Evolutionary conservation across 2,329 filamentous ascomycete genomes (phyloP), one percentile per base, ranked within the genome.

Genomic region (Talaromyces sp.): DNA sequence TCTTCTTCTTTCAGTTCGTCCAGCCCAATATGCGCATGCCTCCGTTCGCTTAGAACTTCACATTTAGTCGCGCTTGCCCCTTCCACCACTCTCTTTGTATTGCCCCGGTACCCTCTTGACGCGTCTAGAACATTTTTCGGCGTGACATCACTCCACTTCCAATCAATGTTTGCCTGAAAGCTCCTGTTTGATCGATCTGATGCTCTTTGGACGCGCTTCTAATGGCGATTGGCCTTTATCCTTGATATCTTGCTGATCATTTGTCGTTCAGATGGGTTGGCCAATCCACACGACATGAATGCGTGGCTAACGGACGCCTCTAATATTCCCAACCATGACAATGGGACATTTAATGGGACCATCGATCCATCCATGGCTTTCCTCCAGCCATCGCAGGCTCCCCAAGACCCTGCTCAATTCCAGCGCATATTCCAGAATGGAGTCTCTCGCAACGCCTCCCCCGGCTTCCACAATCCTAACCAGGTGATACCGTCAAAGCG

Each of bases 401-500:
- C 78, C 59, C 79, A 82, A 72, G 83, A 85, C 71, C 79, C 82
- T 62, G 78, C 77, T 60, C 83, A 84, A 71, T 84, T 85, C 70
- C 82, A 83, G 74, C 82, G 83, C 74, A 90, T 94, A 86, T 91
- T 91, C 76, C 95, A 94, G 82, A 95, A 94, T 82, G 90, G 91
- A 80, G 87, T 84, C 73, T 89, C 91, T 83, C 91, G 92, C 83
- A 93, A 92, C 78, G 88, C 88, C 67, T 93, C 92, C 62, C 90
- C 91, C 52, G 88, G 88, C 66, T 94, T 91, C 77, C 86, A 90
- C 73, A 91, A 90, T 73, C 86, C 90, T 67, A 94, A 91, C 79
- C 85, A 90, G 57, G 88, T 96, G 73, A 89, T 97, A 70, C 94
- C 94, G 65, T 94, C 93, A 24, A 99, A 98, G 81, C 88, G 95